Conservation (phyloP, 2,329 filamentous ascomycete genomes). For the Diatrype stigma region DNA sequence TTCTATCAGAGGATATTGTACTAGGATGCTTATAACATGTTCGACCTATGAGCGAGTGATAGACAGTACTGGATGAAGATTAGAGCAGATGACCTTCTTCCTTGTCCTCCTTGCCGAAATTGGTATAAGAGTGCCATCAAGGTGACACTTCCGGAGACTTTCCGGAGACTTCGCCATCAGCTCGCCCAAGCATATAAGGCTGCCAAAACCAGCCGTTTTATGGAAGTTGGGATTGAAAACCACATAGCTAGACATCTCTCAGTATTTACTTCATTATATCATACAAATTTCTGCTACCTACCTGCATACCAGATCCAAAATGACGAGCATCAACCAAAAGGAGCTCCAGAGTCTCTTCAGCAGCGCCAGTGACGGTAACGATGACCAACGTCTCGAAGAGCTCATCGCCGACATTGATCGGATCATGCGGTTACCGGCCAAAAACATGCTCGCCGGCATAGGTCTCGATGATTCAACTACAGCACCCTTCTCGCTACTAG, state of each 20-base stretch:
- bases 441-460: conserved; percentile 26
- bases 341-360: conserved; percentile 18
- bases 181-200: conserved; percentile 2
- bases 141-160: conserved; percentile 8
- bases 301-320: conserved; percentile 1
- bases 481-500: conserved; percentile 39
- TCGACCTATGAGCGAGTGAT: no score
- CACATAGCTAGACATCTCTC: neutral
- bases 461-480: conserved; percentile 20
- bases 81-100: no score
- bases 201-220: neutral
- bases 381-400: conserved; percentile 14
- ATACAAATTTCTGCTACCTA: neutral
- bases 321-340: conserved; percentile 13
- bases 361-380: conserved; percentile 1
- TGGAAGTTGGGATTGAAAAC: neutral
- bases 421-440: conserved; percentile 18
- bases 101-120: no score
- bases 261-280: no score
- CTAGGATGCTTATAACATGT: no score
- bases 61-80: no score
- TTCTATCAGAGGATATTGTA: no score
- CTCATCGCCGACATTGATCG: conserved; percentile 14
- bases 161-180: conserved; percentile 9
- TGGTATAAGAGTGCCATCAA: neutral